These are phyloP conservation scores for Clarkia xantiana DNA, from an alignment of 345 rosid species.

Conservation along the genomic window DNA sequence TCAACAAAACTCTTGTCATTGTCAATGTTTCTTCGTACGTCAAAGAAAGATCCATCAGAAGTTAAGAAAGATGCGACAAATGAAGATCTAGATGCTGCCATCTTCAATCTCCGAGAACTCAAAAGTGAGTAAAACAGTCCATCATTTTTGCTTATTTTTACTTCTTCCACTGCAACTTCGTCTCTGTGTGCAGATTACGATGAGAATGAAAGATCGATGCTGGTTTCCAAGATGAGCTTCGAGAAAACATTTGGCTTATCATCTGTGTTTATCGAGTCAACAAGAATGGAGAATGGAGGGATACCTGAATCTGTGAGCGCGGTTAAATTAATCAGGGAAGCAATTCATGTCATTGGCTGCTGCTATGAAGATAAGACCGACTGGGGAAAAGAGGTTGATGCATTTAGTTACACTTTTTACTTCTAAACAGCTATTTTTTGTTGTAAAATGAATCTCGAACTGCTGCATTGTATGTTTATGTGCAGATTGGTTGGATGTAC, in stretches of 20 bases:
- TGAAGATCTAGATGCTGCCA: constrained; percentile 83
- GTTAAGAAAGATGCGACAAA: constrained; percentile 61
- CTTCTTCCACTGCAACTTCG: too few species aligned
- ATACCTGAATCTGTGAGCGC: constrained; percentile 80
- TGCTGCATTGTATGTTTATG: background rate
- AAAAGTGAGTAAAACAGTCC: constrained; percentile 30
- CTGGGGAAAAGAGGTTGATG: constrained; percentile 93
- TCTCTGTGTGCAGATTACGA: constrained; percentile 50
- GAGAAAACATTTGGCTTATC: constrained; percentile 96
- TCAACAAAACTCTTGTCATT: constrained; percentile 11
- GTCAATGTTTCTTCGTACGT: constrained; percentile 32
- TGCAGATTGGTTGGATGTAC: constrained; percentile 94
- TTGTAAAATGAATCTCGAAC: background rate
- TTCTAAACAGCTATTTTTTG: background rate
- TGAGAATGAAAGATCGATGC: constrained; percentile 86
- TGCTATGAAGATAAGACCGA: constrained; percentile 90
- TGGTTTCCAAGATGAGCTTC: constrained; percentile 78
- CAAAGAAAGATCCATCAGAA: constrained; percentile 65
- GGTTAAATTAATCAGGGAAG: constrained; percentile 77
- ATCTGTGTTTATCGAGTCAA: constrained; percentile 89
- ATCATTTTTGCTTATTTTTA: background rate
- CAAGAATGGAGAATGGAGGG: constrained; percentile 84
- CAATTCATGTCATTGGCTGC: constrained; percentile 91
- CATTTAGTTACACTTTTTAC: background rate
- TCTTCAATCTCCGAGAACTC: constrained; percentile 80